Evolutionary conservation across 2,329 filamentous ascomycete genomes (phyloP), one percentile per base, ranked within the genome.

Genomic region (Aspergillus sp.): DNA sequence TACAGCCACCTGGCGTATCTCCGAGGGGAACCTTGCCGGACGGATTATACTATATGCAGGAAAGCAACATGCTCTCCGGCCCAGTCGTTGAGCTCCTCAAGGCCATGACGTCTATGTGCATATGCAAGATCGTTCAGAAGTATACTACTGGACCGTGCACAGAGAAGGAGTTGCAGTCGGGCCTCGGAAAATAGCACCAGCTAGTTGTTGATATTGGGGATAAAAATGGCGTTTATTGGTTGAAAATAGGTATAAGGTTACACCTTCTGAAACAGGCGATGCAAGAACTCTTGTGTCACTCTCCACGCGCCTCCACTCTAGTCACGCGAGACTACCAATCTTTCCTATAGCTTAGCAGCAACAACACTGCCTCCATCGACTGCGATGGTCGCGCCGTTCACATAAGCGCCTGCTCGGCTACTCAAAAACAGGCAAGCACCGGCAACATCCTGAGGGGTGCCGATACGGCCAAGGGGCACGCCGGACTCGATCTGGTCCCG

Each of bases 391-490:
- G 87, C 86, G 3, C 88, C 88, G 65, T 89, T 91, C 41, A 89
- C 81, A 72, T 83, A 90, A 1, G 84, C 80, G 4, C 90, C 90
- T 1, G 90, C 90, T 58, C 84, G 80, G 69, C 88, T 90, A 45
- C 84, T 82, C 71, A 93, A 75, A 76, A 89, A 93, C 59, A 93
- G 76, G 72, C 89, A 91, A 11, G 89, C 83, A 0, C 90, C 90
- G 0, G 89, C 89, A 4, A 91, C 87, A 74, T 93, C 90, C 72
- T 88, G 78, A 0, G 88, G 84, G 19, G 78, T 83, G 0, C 90
- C 90, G 68, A 92, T 90, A 34, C 90, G 79, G 0, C 85, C 84
- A 66, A 92, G 71, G 9, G 90, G 90, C 62, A 90, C 87, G 3
- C 87, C 83, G 0, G 76, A 78, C 48, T 81, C 77, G 22, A 87